Evolutionary conservation across 345 rosid species (phyloP).

Genomic region (Dovyalis caffra): DNA sequence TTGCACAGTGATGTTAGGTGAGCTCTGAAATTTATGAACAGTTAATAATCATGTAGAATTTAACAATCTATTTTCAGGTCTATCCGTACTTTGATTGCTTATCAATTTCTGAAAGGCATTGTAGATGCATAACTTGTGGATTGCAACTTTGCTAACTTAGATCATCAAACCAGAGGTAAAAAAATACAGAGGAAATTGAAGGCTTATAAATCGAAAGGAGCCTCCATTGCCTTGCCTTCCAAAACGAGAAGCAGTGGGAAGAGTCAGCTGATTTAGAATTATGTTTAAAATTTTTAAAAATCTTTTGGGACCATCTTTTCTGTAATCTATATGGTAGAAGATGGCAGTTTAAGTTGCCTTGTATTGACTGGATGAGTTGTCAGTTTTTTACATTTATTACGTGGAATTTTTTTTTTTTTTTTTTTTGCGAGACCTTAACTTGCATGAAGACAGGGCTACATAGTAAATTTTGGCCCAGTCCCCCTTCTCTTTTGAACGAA

Average conservation of each 20-base stretch:
- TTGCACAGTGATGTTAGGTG: too few species aligned
- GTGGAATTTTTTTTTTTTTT: neutral
- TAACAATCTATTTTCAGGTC: too few species aligned
- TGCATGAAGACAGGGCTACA: neutral
- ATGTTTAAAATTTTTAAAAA: neutral
- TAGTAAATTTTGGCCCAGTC: neutral
- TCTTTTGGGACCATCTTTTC: neutral
- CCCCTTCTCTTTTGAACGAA: constrained; percentile 13
- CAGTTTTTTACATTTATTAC: too few species aligned
- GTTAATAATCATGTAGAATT: too few species aligned
- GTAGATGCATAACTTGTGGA: neutral
- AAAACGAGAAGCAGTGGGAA: neutral
- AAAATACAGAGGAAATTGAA: too few species aligned
- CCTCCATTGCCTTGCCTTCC: neutral
- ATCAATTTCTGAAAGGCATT: neutral
- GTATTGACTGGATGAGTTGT: neutral
- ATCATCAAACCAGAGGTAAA: too few species aligned
- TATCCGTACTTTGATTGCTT: neutral
- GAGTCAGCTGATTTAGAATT: neutral
- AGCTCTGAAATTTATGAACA: too few species aligned
- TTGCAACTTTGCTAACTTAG: neutral
- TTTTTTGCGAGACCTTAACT: neutral
- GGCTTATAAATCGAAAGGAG: neutral
- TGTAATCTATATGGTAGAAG: neutral
- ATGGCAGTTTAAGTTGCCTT: neutral